phyloP scores from a whole-genome alignment of 306 rosid species.

The Lathyrus aphaca region DNA sequence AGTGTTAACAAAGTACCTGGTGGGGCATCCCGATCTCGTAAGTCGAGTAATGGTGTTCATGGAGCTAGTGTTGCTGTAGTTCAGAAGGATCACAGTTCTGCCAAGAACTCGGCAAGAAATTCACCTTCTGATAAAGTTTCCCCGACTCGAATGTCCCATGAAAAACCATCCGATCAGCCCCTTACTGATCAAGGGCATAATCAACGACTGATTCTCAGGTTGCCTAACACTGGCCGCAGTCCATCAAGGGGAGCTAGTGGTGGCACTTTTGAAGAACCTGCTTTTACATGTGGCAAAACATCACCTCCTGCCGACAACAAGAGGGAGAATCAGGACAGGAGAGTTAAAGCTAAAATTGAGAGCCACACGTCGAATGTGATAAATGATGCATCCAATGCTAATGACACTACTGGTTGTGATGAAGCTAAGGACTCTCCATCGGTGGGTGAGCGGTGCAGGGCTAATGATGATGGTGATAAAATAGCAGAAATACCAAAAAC shows the following conservation, averaged over 20 bases:
- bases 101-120: slow-evolving; percentile 47
- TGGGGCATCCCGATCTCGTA: slow-evolving; percentile 63
- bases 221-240: slow-evolving; percentile 71
- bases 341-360: slow-evolving; percentile 57
- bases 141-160: slow-evolving; percentile 49
- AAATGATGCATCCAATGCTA: slow-evolving; percentile 57
- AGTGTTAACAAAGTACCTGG: slow-evolving; percentile 54
- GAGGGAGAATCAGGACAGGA: slow-evolving; percentile 59
- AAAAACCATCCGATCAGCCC: slow-evolving; percentile 63
- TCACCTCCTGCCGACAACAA: slow-evolving; percentile 75
- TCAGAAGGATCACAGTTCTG: slow-evolving; percentile 59
- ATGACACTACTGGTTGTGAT: slow-evolving; percentile 54
- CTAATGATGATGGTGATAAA: slow-evolving; percentile 51
- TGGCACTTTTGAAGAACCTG: slow-evolving; percentile 68
- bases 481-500: slow-evolving; percentile 49
- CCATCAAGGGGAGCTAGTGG: slow-evolving; percentile 66
- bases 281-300: slow-evolving; percentile 50
- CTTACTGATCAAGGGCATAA: slow-evolving; percentile 54
- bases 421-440: slow-evolving; percentile 58
- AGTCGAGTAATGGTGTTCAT: slow-evolving; percentile 68
- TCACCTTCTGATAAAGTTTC: slow-evolving; percentile 56
- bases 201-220: slow-evolving; percentile 67
- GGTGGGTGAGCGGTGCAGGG: slow-evolving; percentile 53
- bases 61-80: slow-evolving; percentile 56
- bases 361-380: slow-evolving; percentile 51